Evolutionary conservation across 1,284 basidiomycete species (phyloP).

Genomic region (Marasmius sp.): DNA sequence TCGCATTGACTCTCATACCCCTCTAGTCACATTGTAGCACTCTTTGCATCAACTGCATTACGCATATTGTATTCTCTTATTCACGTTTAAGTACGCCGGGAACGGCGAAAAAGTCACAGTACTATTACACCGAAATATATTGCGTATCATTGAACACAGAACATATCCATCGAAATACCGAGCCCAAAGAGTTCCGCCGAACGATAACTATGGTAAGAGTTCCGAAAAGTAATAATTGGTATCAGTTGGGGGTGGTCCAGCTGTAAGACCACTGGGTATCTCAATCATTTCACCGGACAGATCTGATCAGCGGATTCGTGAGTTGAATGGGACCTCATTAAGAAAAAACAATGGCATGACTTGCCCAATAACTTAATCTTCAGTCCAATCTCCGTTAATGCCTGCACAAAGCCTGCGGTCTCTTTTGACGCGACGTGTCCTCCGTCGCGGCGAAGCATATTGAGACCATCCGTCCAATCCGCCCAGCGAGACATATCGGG

Average conservation of each 20-base stretch:
- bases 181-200: neutral
- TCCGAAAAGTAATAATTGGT: slow-evolving; percentile 89
- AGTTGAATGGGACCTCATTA: neutral
- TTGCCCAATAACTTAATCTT: slow-evolving; percentile 89
- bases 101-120: no score
- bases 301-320: slow-evolving; percentile 46
- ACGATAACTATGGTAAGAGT: slow-evolving; percentile 30
- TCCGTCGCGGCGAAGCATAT: slow-evolving; percentile 80
- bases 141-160: slow-evolving; percentile 2
- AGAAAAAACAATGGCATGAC: slow-evolving; percentile 26
- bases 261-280: slow-evolving; percentile 74
- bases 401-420: slow-evolving; percentile 82
- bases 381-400: slow-evolving; percentile 89
- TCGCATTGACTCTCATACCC: slow-evolving; percentile 20
- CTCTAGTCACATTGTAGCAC: slow-evolving; percentile 20
- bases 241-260: slow-evolving; percentile 73
- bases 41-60: slow-evolving; percentile 47
- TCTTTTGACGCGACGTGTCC: slow-evolving; percentile 83
- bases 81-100: slow-evolving; percentile 8
- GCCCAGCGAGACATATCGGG: slow-evolving; percentile 85
- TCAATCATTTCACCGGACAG: slow-evolving; percentile 91
- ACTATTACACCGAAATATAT: neutral
- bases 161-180: neutral
- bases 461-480: slow-evolving; percentile 96
- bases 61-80: slow-evolving; percentile 13